These are phyloP conservation scores for Hyaloraphidium curvatum DNA, from an alignment of 192 early-diverging fungal genomes.

Conservation along the genomic window DNA sequence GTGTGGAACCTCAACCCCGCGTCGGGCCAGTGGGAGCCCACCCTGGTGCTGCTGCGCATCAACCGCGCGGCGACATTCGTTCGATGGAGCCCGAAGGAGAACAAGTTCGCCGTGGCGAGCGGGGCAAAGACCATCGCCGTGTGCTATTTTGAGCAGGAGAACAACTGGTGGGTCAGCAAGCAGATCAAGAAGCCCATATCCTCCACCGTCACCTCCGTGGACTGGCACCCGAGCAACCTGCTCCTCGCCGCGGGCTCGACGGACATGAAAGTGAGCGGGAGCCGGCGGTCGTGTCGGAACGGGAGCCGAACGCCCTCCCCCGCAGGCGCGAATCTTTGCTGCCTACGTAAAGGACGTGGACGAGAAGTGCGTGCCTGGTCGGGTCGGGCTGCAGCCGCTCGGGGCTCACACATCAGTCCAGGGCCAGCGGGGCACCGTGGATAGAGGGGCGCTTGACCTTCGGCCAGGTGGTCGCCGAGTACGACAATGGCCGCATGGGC, in stretches of 20 bases:
- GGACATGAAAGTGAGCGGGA: slow-evolving; percentile 21
- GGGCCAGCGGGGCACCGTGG: neutral
- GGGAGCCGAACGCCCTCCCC: neutral
- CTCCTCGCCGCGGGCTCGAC: slow-evolving; percentile 66
- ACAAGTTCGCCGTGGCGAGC: slow-evolving; percentile 96
- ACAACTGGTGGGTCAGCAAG: slow-evolving; percentile 93
- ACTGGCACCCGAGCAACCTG: slow-evolving; percentile 96
- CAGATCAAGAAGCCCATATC: slow-evolving; percentile 87
- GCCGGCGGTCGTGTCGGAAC: neutral
- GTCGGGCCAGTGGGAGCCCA: slow-evolving; percentile 58
- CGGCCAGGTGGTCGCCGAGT: slow-evolving; percentile 80
- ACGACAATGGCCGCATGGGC: slow-evolving; percentile 45
- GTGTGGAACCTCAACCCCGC: slow-evolving; percentile 70
- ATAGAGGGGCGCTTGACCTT: slow-evolving; percentile 23
- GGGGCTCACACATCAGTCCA: neutral
- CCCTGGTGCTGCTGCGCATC: slow-evolving; percentile 80
- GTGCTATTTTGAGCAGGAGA: slow-evolving; percentile 89
- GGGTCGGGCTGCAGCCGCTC: neutral
- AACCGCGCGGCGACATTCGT: slow-evolving; percentile 90
- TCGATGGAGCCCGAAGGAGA: slow-evolving; percentile 80
- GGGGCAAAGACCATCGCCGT: slow-evolving; percentile 79
- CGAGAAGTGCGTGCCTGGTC: slow-evolving; percentile 31
- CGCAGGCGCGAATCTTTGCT: slow-evolving; percentile 75
- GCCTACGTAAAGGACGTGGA: slow-evolving; percentile 91
- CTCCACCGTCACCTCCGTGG: slow-evolving; percentile 68